Conservation (phyloP, 2,329 filamentous ascomycete species). For the Seiridium cupressi region DNA sequence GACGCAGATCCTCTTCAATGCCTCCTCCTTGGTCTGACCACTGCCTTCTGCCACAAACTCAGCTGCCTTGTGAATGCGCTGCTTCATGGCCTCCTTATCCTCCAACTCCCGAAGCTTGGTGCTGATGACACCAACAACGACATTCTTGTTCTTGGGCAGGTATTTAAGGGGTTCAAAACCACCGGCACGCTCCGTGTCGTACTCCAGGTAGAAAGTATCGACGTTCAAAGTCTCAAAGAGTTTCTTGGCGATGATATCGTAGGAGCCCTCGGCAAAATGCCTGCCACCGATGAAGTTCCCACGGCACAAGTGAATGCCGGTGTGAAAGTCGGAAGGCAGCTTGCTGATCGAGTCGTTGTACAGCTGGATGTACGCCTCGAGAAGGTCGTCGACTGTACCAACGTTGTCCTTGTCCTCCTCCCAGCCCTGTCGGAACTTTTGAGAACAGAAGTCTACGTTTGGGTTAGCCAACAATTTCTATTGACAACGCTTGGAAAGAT, state of each 20-base stretch:
- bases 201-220: constrained; percentile 69
- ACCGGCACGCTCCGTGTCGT: constrained; percentile 63
- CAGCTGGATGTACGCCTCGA: constrained; percentile 73
- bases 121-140: constrained; percentile 63
- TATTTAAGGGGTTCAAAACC: constrained; percentile 64
- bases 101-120: constrained; percentile 63
- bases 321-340: constrained; percentile 67
- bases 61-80: constrained; percentile 58
- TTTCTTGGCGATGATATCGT: constrained; percentile 66
- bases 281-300: constrained; percentile 66
- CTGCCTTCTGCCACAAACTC: constrained; percentile 69
- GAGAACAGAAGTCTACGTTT: constrained; percentile 69
- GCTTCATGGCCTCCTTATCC: constrained; percentile 62
- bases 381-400: constrained; percentile 66
- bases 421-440: constrained; percentile 70
- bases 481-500: neutral
- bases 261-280: constrained; percentile 65
- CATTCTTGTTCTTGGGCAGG: constrained; percentile 59
- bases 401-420: constrained; percentile 65
- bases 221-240: constrained; percentile 63
- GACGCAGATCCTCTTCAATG: constrained; percentile 64
- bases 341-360: constrained; percentile 71
- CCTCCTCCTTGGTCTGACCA: constrained; percentile 62
- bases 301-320: constrained; percentile 74
- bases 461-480: neutral